Conservation (phyloP, 306 rosid species). For the Pterocarpus macrocarpus region DNA sequence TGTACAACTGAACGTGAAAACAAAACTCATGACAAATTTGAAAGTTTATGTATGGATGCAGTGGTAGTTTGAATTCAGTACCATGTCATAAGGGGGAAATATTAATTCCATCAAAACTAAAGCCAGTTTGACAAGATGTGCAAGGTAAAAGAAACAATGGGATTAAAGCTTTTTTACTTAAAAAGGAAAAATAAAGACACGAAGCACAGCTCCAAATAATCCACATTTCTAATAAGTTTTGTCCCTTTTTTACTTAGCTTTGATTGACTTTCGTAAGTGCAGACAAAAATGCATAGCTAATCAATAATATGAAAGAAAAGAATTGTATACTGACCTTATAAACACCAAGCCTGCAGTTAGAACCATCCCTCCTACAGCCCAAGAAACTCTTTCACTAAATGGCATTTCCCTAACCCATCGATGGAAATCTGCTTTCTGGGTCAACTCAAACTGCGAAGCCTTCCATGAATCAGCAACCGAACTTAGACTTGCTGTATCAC, state of each 20-base stretch:
- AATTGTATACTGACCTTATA: constrained; percentile 65
- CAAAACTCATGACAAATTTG: background rate
- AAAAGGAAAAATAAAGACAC: background rate
- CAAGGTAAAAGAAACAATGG: constrained; percentile 8
- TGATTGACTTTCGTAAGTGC: constrained; percentile 5
- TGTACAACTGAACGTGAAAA: background rate
- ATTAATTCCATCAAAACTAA: background rate
- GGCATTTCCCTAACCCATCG: constrained; percentile 72
- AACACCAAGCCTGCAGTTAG: constrained; percentile 83
- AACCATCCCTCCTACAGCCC: constrained; percentile 98
- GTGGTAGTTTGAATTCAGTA: constrained; percentile 4
- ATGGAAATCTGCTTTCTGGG: constrained; percentile 63
- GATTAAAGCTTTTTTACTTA: background rate
- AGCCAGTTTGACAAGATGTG: background rate
- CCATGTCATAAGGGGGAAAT: constrained; percentile 5
- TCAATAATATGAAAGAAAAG: constrained; percentile 30
- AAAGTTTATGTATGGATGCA: background rate
- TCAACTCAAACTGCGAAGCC: constrained; percentile 54
- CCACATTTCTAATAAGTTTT: background rate
- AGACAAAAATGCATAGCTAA: constrained; percentile 24
- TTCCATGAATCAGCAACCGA: constrained; percentile 85
- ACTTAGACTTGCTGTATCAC: constrained; percentile 80
- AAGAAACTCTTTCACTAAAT: constrained; percentile 76
- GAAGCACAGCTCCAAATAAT: constrained; percentile 10
- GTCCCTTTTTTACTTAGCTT: background rate